These are phyloP conservation scores for Desmodesmus armatus DNA, from an alignment of 139 green algal species.

Conservation along the genomic window DNA sequence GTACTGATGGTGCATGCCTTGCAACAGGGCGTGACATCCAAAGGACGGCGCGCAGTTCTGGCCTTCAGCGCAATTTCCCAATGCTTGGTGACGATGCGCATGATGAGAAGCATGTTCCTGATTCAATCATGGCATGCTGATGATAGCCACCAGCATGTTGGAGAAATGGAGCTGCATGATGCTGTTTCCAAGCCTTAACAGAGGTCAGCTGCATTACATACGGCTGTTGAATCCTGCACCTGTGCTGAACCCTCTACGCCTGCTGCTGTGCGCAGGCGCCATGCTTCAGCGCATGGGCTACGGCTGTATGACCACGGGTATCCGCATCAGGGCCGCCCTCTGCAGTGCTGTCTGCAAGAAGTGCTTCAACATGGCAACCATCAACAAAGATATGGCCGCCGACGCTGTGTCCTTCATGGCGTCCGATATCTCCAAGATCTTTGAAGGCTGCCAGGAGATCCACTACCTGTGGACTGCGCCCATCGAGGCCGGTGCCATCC, in stretches of 20 bases:
- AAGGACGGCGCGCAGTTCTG: no score
- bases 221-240: background rate
- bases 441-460: slow-evolving; percentile 70
- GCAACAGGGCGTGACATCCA: no score
- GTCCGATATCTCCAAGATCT: slow-evolving; percentile 70
- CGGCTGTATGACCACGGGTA: slow-evolving; percentile 61
- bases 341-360: slow-evolving; percentile 68
- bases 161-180: no score
- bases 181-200: no score
- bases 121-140: background rate
- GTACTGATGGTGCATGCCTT: no score
- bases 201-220: no score
- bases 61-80: no score
- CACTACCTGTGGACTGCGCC: slow-evolving; percentile 77
- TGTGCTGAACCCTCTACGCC: background rate
- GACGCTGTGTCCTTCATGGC: slow-evolving; percentile 68
- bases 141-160: no score
- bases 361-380: slow-evolving; percentile 65
- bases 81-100: background rate
- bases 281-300: slow-evolving; percentile 75
- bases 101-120: background rate
- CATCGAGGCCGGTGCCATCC: slow-evolving; percentile 69
- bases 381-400: slow-evolving; percentile 63
- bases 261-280: slow-evolving; percentile 47
- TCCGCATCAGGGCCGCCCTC: slow-evolving; percentile 65